Evolutionary conservation across 306 rosid species (phyloP).

Genomic region (Quercus parvula): DNA sequence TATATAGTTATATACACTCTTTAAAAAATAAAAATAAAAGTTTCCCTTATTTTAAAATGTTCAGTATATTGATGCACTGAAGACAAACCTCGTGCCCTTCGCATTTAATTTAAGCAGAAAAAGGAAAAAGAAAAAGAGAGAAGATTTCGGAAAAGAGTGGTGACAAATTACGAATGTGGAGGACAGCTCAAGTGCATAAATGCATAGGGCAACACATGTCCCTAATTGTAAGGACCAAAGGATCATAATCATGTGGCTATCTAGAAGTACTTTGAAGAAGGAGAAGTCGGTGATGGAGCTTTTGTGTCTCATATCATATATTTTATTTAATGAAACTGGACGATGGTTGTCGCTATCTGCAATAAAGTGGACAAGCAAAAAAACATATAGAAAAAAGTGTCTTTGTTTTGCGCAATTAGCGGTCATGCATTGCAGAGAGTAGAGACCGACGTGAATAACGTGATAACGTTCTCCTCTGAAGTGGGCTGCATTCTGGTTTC

Average conservation of each 20-base stretch:
- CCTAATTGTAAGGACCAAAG: background rate
- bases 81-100: too few species aligned
- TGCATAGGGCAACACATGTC: background rate
- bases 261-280: background rate
- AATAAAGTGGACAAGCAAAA: background rate
- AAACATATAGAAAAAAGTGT: background rate
- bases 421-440: background rate
- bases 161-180: background rate
- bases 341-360: slow-evolving; percentile 11
- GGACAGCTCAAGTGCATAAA: background rate
- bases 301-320: background rate
- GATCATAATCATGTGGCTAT: background rate
- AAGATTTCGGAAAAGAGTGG: background rate
- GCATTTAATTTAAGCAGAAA: too few species aligned
- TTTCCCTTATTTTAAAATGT: too few species aligned
- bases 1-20: too few species aligned
- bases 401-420: slow-evolving; percentile 5
- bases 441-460: too few species aligned
- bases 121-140: too few species aligned
- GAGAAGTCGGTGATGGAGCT: slow-evolving; percentile 5
- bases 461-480: background rate
- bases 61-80: too few species aligned
- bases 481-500: background rate
- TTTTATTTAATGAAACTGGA: background rate
- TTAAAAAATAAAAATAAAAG: too few species aligned